Percentiles rank a stretch among this genome's conserved stretches.
phyloP scores from a whole-genome alignment of 495 filamentous ascomycete species.

The Cenococcum geophilum region DNA sequence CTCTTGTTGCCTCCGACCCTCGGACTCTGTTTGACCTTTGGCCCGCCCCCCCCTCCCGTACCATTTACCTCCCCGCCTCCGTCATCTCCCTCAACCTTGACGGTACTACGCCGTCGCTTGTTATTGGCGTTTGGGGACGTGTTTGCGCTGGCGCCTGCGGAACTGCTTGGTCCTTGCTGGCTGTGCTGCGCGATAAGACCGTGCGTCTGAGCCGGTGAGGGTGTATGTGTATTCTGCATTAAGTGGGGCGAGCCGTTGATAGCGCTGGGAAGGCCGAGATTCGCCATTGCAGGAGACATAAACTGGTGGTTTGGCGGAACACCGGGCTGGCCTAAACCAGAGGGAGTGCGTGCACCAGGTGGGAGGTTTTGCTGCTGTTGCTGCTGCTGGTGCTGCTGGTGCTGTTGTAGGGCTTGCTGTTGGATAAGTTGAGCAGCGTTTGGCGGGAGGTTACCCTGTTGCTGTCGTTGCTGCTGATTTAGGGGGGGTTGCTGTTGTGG shows the following conservation, averaged over 20 bases:
- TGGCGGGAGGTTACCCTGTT: conserved; percentile 30
- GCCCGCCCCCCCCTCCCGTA: conserved; percentile 36
- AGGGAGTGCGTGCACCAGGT: conserved; percentile 21
- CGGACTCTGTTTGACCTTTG: conserved; percentile 43
- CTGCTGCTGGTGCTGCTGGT: conserved; percentile 9
- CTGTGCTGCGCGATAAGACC: conserved; percentile 68
- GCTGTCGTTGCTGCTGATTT: conserved; percentile 27
- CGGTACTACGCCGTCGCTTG: conserved; percentile 70
- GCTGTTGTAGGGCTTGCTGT: conserved; percentile 14
- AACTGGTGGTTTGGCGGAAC: conserved; percentile 43
- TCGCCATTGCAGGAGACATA: conserved; percentile 50
- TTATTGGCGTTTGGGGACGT: conserved; percentile 76
- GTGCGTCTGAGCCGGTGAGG: conserved; percentile 46
- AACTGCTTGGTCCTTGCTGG: conserved; percentile 60
- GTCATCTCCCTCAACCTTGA: conserved; percentile 70
- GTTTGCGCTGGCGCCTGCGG: conserved; percentile 65
- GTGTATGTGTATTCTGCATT: conserved; percentile 34
- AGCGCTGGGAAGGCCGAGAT: conserved; percentile 48
- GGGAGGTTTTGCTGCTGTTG: conserved; percentile 21
- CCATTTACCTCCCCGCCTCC: conserved; percentile 32
- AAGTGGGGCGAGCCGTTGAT: conserved; percentile 52
- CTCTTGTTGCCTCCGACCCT: conserved; percentile 33
- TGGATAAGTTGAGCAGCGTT: conserved; percentile 19
- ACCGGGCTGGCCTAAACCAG: conserved; percentile 15
- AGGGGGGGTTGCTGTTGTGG: conserved; percentile 26